phyloP scores from a whole-genome alignment of 495 filamentous ascomycete genomes.

The Cercophora scortea region DNA sequence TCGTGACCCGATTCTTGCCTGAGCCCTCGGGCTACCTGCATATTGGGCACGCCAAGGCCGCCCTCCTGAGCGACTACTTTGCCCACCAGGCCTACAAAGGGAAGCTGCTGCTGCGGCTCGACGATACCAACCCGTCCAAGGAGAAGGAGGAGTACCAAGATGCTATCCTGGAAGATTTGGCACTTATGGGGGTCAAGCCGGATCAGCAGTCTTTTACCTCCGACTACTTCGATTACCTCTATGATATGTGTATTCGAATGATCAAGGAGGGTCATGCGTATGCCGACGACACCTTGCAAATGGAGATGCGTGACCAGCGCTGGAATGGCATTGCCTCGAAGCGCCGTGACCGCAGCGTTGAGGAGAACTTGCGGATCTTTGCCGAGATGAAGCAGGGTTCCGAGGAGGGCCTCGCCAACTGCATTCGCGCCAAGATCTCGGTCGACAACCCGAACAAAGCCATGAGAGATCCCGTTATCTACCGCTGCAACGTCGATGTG shows the following conservation, averaged over 20 bases:
- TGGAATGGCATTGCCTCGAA: constrained; percentile 67
- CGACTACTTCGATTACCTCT: constrained; percentile 86
- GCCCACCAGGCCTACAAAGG: constrained; percentile 84
- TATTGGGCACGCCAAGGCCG: constrained; percentile 91
- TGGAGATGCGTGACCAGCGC: constrained; percentile 75
- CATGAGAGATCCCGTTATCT: constrained; percentile 89
- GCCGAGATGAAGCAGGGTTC: constrained; percentile 84
- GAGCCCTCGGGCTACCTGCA: constrained; percentile 95
- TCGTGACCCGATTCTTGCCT: constrained; percentile 88
- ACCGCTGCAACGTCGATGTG: constrained; percentile 71
- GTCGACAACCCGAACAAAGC: constrained; percentile 77
- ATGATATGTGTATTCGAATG: constrained; percentile 66
- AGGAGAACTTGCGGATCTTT: constrained; percentile 73
- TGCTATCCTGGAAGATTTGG: constrained; percentile 78
- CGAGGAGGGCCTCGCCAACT: constrained; percentile 68
- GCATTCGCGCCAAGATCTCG: constrained; percentile 84
- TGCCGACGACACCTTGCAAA: constrained; percentile 81
- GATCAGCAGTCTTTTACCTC: constrained; percentile 73
- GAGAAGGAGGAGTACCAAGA: constrained; percentile 91
- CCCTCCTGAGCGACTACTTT: constrained; percentile 88
- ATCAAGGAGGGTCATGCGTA: constrained; percentile 84
- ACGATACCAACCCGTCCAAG: constrained; percentile 90
- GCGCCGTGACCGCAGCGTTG: constrained; percentile 65
- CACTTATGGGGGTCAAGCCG: constrained; percentile 76
- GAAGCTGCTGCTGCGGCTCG: constrained; percentile 74